Evolutionary conservation across 352 stramenopile genomes (phyloP), one percentile per base, ranked within the genome.

Genomic region (Lagenidium sp.): DNA sequence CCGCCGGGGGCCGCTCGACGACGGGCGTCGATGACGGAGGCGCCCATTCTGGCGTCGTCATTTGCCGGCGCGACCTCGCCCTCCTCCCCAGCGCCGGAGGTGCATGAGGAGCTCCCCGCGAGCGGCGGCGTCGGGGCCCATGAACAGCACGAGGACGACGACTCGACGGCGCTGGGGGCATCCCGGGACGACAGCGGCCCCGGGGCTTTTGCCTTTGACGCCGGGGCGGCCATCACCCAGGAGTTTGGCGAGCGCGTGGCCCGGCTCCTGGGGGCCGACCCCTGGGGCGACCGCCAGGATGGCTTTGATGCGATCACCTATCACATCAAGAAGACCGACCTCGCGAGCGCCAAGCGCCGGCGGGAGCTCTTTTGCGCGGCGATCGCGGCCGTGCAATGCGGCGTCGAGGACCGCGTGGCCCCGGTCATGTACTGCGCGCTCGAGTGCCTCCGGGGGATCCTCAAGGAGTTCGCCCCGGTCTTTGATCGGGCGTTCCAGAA

Each of bases 351-450:
- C 1, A 45, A 50, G 28, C 75, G 68, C 32, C 53, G 57, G 11
- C 67, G 74, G 30, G 70, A 81, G 23, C 36, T 86, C 18, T 65
- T 91, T n/a, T 83, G 66, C 34, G 79, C 79, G 7, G 60, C 67
- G 0, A 23, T 91, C 25, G 69, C 73, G 10, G 79, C 79, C 13
- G 58, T 86, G 22, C 73, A 87, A 20, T 77, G 71, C 35, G 79
- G 79, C 6, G 73, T 87, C 1, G 76, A 87, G 7, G 79, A 89
- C 48, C 73, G 72, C 18, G 76, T 91, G 0, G 71, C 71, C 2
- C 76, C 79, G 5, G 79, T 91, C 39, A 85, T 91, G 73, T 91
- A 82, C 59, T 91, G 79, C 32, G 63, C 76, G 12, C 60, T 91
- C n/a, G 73, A 91, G 24, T 87, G 73, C 32, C 55, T 91, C 12